Base-by-base conservation (phyloP, 345 rosid species). In the Eucalyptus cloeziana region DNA sequence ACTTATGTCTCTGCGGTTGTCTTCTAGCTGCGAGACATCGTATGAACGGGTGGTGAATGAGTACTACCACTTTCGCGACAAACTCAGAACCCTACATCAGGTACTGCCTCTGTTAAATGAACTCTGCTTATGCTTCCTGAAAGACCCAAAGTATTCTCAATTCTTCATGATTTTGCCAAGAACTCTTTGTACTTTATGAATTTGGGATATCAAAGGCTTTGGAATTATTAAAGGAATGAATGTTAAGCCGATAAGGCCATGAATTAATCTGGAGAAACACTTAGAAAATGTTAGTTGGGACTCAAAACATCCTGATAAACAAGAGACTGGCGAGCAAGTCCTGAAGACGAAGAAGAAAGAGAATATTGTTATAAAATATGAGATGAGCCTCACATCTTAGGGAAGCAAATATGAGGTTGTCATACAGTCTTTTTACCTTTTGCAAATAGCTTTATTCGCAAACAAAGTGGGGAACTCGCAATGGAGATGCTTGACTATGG, bases 11-110 rank as follows among this genome's bases (percentile, higher is more conserved):
- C 21, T 79, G 45, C 43, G 86, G 9, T 85, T 33, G 25, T 90
- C 56, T 80, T 69, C 22, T 31, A 93, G 94, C 51, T 93, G 91
- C 90, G 10, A 90, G 45, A 89, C 52, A 58, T 43, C 51, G 15
- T 87, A 88, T 60, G 86, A 87, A 14, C 83, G 49, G 50, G 56
- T 91, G 12, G 89, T 60, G 49, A 71, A 69, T 11, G 93, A 91
- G 37, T 92, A 91, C 52, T 85, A 62, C 49, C 58, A 30, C 76
- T 44, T 93, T 49, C 88, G 89, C 17, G 88, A 76, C 44, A 87
- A 80, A 43, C 86, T 92, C 49, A 87, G 47, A 25, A 67, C 60
- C 45, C 90, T 93, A 37, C 7, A 30, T 16, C 86, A 87, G 90
- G 93, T 92, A 88, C 85, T 3, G 85, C 47, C 30, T 76, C 85